These are phyloP conservation scores for Fraxinus anomala DNA, from an alignment of 257 asterid genomes.

Conservation along the genomic window DNA sequence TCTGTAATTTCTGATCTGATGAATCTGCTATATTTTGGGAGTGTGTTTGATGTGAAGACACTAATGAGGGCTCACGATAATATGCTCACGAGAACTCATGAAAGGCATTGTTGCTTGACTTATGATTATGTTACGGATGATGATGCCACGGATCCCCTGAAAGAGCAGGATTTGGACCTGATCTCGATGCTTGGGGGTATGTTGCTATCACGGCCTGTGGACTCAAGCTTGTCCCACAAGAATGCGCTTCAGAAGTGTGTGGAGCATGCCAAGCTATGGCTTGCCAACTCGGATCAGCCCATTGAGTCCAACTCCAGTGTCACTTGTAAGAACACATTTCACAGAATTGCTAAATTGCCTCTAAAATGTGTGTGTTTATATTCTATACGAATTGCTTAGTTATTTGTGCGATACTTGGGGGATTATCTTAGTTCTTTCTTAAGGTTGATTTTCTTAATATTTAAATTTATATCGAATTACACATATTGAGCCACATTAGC, in stretches of 20 bases:
- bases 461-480: not conserved
- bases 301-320: conserved; percentile 46
- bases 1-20: conserved; percentile 56
- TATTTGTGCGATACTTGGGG: not conserved
- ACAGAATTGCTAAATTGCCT: not conserved
- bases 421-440: not conserved
- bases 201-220: conserved; percentile 62
- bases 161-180: conserved; percentile 77
- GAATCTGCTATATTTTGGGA: conserved; percentile 65
- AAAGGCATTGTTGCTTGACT: conserved; percentile 80
- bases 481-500: conserved; percentile 20
- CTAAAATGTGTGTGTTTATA: not conserved
- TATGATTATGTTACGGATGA: conserved; percentile 89
- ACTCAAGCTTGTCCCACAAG: conserved; percentile 72
- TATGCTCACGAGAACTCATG: conserved; percentile 71
- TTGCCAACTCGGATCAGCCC: conserved; percentile 57
- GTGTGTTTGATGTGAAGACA: conserved; percentile 70
- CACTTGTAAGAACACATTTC: conserved; percentile 57
- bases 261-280: conserved; percentile 82
- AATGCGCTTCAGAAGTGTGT: conserved; percentile 58
- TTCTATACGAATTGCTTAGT: not conserved
- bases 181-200: conserved; percentile 62
- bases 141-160: conserved; percentile 58
- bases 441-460: not conserved
- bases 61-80: conserved; percentile 47